Conservation (phyloP, 345 rosid species). For the Linum usitatissimum region DNA sequence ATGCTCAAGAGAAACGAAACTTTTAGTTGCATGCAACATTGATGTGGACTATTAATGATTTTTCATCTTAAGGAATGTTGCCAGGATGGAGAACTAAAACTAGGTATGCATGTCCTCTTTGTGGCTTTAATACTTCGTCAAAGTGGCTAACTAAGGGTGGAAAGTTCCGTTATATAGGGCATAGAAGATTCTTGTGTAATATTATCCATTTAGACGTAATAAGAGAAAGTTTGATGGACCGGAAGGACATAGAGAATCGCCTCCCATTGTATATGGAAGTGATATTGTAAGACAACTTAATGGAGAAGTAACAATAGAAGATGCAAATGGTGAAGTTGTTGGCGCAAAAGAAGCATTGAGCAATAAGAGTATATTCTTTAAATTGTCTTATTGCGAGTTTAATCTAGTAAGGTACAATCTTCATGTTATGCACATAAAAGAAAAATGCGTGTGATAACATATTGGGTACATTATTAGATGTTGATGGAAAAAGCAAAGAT, state of each 20-base stretch:
- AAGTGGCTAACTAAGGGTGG: neutral
- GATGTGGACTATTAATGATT: neutral
- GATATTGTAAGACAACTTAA: neutral
- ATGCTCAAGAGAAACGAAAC: neutral
- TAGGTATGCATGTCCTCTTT: neutral
- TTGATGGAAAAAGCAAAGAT: slow-evolving; percentile 1
- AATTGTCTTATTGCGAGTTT: neutral
- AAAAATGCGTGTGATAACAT: neutral
- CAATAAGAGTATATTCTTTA: slow-evolving; percentile 1
- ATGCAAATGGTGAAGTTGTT: neutral
- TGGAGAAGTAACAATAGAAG: neutral
- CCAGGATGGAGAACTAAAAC: neutral
- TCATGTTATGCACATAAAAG: neutral
- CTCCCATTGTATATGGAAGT: neutral
- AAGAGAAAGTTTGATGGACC: neutral
- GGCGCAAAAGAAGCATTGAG: neutral
- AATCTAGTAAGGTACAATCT: neutral
- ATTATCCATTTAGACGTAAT: neutral
- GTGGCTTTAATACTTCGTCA: neutral
- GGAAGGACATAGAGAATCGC: neutral
- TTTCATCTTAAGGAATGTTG: neutral
- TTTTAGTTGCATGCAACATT: neutral
- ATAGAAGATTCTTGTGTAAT: neutral
- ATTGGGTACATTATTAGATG: neutral
- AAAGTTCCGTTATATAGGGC: neutral